Base-by-base conservation (phyloP, 305 asterid genomes). In the Solanum hybrid region DNA sequence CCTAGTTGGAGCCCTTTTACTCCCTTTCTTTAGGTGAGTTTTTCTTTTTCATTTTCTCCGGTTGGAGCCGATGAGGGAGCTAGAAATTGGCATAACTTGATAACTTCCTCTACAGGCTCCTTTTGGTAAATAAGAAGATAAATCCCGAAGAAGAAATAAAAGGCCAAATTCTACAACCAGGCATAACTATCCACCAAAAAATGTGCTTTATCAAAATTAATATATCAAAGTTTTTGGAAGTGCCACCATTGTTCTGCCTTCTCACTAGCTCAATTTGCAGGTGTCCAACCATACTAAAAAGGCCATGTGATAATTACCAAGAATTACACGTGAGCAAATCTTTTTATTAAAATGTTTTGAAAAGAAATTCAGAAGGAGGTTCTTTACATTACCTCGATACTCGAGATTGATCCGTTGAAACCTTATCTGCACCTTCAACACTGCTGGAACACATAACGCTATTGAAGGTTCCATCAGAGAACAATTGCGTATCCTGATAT, bases 341-440 rank as follows among this genome's bases (percentile, higher is more conserved):
- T 12, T 27, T 9, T 42, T 8, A 16, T 82, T 27, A 46, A 42
- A 46, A 82, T 46, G 38, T 42, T 82, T 29, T 42, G 35, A 51
- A 81, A 3, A 40, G 16, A 9, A 77, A 88, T 51, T 17, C 20
- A 24, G 24, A 87, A 69, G 38, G n/a, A 36, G 35, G 27, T 42
- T 75, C 76, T 90, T 87, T 31, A 42, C 38, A 87, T 89, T 34
- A 94, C 96, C 95, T 93, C 89, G 93, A 90, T 29, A 71, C 91
- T 93, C 92, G 93, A 84, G 94, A 90, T 89, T 90, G 93, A 88
- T 94, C 90, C 60, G 92, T 88, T 90, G 94, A 92, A 89, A 91
- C 92, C 88, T 90, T 94, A 87, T 92, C 94, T 16, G 93, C 96
- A 51, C 94, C 97, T 82, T 95, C 93, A 90, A 90, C 87, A 35